Evolutionary conservation across 2,329 filamentous ascomycete genomes (phyloP).

Genomic region (Pseudocercospora vitis): DNA sequence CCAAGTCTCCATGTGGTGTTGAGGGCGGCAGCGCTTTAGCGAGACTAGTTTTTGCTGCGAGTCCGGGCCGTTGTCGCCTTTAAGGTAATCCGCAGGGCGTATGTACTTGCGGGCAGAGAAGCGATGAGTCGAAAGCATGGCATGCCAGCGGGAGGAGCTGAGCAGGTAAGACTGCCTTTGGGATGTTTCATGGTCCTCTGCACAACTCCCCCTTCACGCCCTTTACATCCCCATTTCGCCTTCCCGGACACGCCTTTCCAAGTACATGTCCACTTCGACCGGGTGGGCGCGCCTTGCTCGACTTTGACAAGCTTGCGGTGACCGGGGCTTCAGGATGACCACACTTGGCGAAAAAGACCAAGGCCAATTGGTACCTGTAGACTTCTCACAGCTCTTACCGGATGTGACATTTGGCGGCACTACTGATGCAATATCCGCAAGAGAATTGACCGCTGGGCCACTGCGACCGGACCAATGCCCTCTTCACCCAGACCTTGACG

Average conservation of each 20-base stretch:
- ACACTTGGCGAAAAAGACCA: constrained; percentile 22
- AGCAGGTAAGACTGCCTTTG: constrained; percentile 5
- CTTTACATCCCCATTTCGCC: constrained; percentile 8
- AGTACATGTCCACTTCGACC: constrained; percentile 4
- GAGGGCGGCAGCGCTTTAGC: background rate
- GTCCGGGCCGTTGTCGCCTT: background rate
- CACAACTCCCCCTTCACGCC: constrained; percentile 11
- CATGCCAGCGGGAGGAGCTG: too few relatives aligned
- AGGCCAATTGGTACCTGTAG: constrained; percentile 15
- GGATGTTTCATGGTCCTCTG: constrained; percentile 5
- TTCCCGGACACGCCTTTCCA: background rate
- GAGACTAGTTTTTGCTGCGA: background rate
- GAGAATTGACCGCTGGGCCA: background rate
- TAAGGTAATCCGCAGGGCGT: constrained; percentile 2
- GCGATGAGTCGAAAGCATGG: constrained; percentile 9
- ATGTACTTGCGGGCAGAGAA: constrained; percentile 5
- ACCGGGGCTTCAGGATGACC: constrained; percentile 16
- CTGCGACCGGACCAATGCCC: constrained; percentile 13
- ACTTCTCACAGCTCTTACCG: constrained; percentile 20
- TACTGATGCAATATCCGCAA: constrained; percentile 10
- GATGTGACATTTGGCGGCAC: constrained; percentile 18
- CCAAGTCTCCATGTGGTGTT: background rate
- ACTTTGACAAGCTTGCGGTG: background rate
- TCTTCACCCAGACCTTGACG: constrained; percentile 22
- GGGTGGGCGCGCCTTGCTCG: constrained; percentile 3